These are phyloP conservation scores for Pyrenopolyporus hunteri DNA, from an alignment of 495 filamentous ascomycete genomes.

Conservation along the genomic window DNA sequence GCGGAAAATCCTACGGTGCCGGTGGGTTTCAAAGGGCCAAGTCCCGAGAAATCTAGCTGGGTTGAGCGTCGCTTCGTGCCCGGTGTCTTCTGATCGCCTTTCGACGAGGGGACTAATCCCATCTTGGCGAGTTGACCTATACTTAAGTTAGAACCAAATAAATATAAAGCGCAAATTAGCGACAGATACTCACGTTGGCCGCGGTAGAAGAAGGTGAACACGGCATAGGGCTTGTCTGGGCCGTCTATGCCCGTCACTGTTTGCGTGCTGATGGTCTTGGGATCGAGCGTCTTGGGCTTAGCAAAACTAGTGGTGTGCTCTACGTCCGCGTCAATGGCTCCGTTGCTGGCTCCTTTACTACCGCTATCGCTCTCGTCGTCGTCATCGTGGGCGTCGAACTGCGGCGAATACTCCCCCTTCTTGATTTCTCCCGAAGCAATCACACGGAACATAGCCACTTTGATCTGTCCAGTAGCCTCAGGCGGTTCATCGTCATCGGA, in stretches of 20 bases:
- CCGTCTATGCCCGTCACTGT: conserved; percentile 98
- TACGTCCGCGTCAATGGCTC: conserved; percentile 66
- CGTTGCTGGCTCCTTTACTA: conserved; percentile 48
- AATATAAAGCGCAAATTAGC: conserved; percentile 5
- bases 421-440: conserved; percentile 96
- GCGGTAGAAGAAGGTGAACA: conserved; percentile 97
- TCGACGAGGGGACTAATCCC: conserved; percentile 74
- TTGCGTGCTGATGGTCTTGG: conserved; percentile 96
- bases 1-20: conserved; percentile 88
- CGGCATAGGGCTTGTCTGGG: conserved; percentile 92
- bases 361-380: conserved; percentile 69
- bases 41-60: conserved; percentile 79
- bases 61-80: conserved; percentile 73
- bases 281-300: conserved; percentile 95
- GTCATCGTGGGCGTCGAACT: conserved; percentile 96
- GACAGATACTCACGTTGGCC: conserved; percentile 79
- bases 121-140: conserved; percentile 92
- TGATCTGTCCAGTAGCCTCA: conserved; percentile 96
- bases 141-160: conserved; percentile 26
- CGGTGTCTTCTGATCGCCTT: conserved; percentile 61
- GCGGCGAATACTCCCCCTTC: conserved; percentile 94
- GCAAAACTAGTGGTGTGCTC: conserved; percentile 99
- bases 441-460: conserved; percentile 94
- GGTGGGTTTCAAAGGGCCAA: conserved; percentile 80
- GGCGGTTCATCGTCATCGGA: conserved; percentile 89